Base-by-base conservation (phyloP, 225 moss, liverwort and hornwort species). In the Polytrichum commune region DNA sequence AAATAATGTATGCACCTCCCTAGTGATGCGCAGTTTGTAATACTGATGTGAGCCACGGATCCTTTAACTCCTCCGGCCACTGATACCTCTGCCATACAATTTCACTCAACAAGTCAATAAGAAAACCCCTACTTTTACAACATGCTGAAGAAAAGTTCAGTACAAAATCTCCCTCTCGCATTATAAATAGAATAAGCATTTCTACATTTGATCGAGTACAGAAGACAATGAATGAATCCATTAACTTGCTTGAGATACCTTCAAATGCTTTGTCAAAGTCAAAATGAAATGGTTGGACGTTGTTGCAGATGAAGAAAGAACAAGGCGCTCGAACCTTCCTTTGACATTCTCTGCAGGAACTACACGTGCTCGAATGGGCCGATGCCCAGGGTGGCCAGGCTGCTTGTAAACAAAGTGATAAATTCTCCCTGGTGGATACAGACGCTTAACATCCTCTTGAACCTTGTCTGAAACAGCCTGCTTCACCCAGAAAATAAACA, bases 351-450 rank as follows among this genome's bases (percentile, higher is more conserved):
- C 70, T 71, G 88, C 83, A 62, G 79, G 75, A 6, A 88, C 66
- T 53, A 88, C 78, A 28, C 90, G 86, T 24, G 76, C 90, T 81
- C 88, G 88, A 73, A 88, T 83, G 62, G 92, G 90, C 69, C 79
- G 83, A 64, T 78, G 78, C 62, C 66, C 74, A 10, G 61, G 8
- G 29, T 65, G 79, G 69, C 92, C 84, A 64, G 90, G 88, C 65
- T 90, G 80, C 69, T 90, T 90, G 72, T 93, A 93, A 8, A 90
- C 88, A 26, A 87, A 83, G 73, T 93, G 92, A 54, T 84, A 93
- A 32, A 93, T 80, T 65, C 63, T 75, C 13, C 92, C 92, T 33
- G 90, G 90, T 53, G 90, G 81, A 80, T 83, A 89, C 1, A 93
- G 58, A 29, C 90, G 90, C 29, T 57, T 80, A 57, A 69, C 57